Conservation (phyloP, 2,329 filamentous ascomycete genomes). For the Ceratocystis papillata region DNA sequence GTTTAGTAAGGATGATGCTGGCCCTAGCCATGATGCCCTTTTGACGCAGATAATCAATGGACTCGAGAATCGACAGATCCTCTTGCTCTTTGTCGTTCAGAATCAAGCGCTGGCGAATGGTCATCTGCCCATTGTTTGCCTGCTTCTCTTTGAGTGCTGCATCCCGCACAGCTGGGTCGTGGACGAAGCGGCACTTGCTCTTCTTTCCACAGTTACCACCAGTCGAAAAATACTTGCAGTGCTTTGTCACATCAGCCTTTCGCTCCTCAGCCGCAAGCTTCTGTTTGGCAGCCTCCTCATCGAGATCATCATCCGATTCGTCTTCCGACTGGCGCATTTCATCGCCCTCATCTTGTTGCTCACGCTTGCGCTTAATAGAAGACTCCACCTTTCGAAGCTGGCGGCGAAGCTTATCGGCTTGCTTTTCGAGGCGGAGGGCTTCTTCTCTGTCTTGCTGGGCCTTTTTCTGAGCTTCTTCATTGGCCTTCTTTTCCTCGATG, state of each 20-base stretch:
- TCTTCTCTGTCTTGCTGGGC: constrained; percentile 50
- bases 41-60: constrained; percentile 53
- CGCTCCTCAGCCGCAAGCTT: constrained; percentile 32
- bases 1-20: constrained; percentile 24
- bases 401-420: constrained; percentile 52
- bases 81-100: constrained; percentile 60
- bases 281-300: constrained; percentile 35
- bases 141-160: constrained; percentile 54
- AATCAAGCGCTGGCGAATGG: constrained; percentile 53
- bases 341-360: constrained; percentile 56
- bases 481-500: constrained; percentile 50
- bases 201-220: constrained; percentile 60
- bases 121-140: constrained; percentile 54
- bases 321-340: constrained; percentile 46
- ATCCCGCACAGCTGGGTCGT: constrained; percentile 52
- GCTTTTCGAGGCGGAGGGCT: constrained; percentile 37
- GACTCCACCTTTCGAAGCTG: constrained; percentile 61
- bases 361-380: constrained; percentile 57
- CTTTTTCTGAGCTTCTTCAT: constrained; percentile 37
- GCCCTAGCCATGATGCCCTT: constrained; percentile 42
- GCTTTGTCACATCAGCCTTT: constrained; percentile 51
- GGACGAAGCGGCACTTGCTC: constrained; percentile 64
- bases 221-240: constrained; percentile 62
- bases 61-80: constrained; percentile 54
- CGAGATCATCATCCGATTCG: constrained; percentile 45